These are phyloP conservation scores for Ogataea wickerhamii DNA, from an alignment of 805 yeast species.

Conservation along the genomic window DNA sequence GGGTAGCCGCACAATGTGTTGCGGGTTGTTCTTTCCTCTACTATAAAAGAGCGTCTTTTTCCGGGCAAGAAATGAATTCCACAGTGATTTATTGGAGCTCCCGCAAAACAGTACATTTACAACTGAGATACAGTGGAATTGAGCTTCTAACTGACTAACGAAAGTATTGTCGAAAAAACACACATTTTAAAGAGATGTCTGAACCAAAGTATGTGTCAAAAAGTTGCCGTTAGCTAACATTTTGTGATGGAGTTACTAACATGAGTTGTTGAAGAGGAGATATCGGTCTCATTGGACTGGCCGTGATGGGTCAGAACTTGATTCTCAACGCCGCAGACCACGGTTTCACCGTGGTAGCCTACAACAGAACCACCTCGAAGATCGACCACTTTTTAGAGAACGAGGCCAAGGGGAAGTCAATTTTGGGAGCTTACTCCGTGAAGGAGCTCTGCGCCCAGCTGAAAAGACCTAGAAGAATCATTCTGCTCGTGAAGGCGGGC, in stretches of 20 bases:
- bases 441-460: conserved; percentile 82
- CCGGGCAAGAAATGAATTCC: no score
- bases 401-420: conserved; percentile 97
- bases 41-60: background rate
- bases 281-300: conserved; percentile 98
- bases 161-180: no score
- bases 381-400: conserved; percentile 90
- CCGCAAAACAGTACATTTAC: no score
- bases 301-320: conserved; percentile 99
- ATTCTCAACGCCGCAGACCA: conserved; percentile 97
- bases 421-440: conserved; percentile 92
- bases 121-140: no score
- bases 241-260: conserved; percentile 11
- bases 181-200: background rate
- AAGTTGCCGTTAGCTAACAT: background rate
- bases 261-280: conserved; percentile 60
- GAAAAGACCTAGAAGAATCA: conserved; percentile 96
- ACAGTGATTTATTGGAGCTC: no score
- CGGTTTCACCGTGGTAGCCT: conserved; percentile 96
- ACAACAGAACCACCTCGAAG: conserved; percentile 95
- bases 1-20: no score
- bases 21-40: background rate
- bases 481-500: conserved; percentile 95
- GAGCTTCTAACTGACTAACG: no score
- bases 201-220: background rate